Conservation (phyloP, 352 stramenopile genomes). For the Pythium brachiatum region DNA sequence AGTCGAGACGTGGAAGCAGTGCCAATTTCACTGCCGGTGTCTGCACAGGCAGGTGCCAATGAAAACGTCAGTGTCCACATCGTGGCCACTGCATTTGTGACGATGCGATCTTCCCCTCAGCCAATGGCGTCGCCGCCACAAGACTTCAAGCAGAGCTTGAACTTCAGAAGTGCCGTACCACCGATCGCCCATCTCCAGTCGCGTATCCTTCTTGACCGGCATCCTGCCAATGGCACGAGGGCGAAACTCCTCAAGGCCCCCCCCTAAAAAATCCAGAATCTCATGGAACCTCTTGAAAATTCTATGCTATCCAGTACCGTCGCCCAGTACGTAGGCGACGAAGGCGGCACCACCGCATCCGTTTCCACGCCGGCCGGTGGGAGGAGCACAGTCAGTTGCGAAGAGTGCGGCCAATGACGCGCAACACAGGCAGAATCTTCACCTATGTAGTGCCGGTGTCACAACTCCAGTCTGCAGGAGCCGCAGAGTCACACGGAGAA, state of each 20-base stretch:
- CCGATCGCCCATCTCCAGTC: constrained; percentile 4
- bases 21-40: too few relatives aligned
- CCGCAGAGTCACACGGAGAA: too few relatives aligned
- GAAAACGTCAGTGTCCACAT: too few relatives aligned
- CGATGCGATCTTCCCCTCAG: background rate
- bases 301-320: background rate
- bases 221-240: too few relatives aligned
- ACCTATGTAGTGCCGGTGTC: too few relatives aligned
- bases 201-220: background rate
- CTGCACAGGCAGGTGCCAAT: too few relatives aligned
- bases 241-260: background rate
- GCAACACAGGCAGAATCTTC: background rate
- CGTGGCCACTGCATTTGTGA: background rate
- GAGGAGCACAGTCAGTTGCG: background rate
- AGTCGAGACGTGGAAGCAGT: too few relatives aligned
- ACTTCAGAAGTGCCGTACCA: background rate
- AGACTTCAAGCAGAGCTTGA: background rate
- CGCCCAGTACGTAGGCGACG: background rate
- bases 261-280: constrained; percentile 3
- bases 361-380: background rate
- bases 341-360: background rate
- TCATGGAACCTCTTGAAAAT: background rate
- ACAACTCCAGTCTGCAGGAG: background rate
- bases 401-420: background rate
- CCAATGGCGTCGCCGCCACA: background rate